Conservation (phyloP, 306 rosid species). For the Glycine latifolia region DNA sequence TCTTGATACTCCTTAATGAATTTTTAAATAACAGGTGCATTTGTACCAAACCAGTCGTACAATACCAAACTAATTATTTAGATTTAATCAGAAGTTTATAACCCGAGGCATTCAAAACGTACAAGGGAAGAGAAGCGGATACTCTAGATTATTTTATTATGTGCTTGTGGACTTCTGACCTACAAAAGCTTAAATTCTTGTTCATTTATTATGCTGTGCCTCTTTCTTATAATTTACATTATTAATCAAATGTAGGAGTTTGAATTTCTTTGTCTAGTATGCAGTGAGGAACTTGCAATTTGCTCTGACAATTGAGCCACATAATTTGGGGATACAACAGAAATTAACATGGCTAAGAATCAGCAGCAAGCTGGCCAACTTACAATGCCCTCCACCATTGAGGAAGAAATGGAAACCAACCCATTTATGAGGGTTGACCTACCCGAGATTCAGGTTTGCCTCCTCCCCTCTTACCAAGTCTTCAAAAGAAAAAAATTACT, state of each 20-base stretch:
- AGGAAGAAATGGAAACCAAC: slow-evolving; percentile 76
- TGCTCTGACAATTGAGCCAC: slow-evolving; percentile 38
- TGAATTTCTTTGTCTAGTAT: slow-evolving; percentile 23
- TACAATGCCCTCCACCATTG: slow-evolving; percentile 76
- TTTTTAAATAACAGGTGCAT: not conserved
- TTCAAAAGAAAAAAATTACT: not conserved
- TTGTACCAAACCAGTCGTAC: not conserved
- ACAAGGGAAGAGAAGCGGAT: not conserved
- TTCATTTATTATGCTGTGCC: not conserved
- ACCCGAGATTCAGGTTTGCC: slow-evolving; percentile 69
- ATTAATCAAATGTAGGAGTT: not conserved
- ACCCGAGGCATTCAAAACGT: not conserved
- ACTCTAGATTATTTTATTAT: not conserved
- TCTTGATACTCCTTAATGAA: not conserved
- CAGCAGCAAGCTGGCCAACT: slow-evolving; percentile 68
- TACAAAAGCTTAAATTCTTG: slow-evolving; percentile 4
- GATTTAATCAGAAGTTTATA: too few species aligned
- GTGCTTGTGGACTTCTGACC: not conserved
- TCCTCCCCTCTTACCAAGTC: not conserved
- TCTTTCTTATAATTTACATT: not conserved
- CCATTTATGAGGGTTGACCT: slow-evolving; percentile 81
- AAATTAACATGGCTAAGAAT: slow-evolving; percentile 72
- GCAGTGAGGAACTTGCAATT: slow-evolving; percentile 42
- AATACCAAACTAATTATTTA: not conserved
- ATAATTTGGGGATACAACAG: slow-evolving; percentile 44